Evolutionary conservation across 2,329 filamentous ascomycete species (phyloP), one percentile per base, ranked within the genome.

Genomic region (Scolecobasidium constrictum): DNA sequence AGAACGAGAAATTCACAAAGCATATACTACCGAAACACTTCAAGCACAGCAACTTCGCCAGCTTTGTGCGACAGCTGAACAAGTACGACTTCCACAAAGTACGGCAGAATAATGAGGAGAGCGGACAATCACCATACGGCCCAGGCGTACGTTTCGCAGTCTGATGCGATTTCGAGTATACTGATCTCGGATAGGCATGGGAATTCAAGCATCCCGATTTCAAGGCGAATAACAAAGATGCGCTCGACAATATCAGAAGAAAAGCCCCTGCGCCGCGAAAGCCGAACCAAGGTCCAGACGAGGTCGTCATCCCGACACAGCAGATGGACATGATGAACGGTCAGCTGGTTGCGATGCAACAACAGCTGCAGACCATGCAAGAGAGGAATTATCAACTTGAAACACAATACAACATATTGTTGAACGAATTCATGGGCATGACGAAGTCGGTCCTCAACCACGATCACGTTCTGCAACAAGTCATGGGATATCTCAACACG

Each of bases 11-110:
- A 62, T 98, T 98, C 58, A 96, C 92, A 17, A 94, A 95, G 61
- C 83, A 85, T 31, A 94, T 98, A 53, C 77, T 98, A 13, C 92
- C 92, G 2, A 95, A 96, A 60, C 87, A 96, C 56, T 98, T 98
- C 72, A 98, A 98, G 65, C 92, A 96, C 66, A 94, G 86, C 74
- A 95, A 95, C 62, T 95, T 95, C 67, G 88, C 88, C 22, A 94
- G 87, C 64, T 95, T 95, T 59, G 88, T 95, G 46, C 83, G 88
- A 38, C 88, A 95, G 61, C 69, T 95, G 46, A 95, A 95, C 69
- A 95, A 95, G 61, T 95, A 94, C 62, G 88, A 94, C 59, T 98
- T 98, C 54, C 92, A 98, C 71, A 98, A 98, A 71, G 88, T 96
- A 49, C 78, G 92, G 50, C 85, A 83, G 56, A 85, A 88, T 55